Evolutionary conservation across 768 basidiomycete species (phyloP), one percentile per base, ranked within the genome.

Genomic region (Tubosaeta brunneosetosa): DNA sequence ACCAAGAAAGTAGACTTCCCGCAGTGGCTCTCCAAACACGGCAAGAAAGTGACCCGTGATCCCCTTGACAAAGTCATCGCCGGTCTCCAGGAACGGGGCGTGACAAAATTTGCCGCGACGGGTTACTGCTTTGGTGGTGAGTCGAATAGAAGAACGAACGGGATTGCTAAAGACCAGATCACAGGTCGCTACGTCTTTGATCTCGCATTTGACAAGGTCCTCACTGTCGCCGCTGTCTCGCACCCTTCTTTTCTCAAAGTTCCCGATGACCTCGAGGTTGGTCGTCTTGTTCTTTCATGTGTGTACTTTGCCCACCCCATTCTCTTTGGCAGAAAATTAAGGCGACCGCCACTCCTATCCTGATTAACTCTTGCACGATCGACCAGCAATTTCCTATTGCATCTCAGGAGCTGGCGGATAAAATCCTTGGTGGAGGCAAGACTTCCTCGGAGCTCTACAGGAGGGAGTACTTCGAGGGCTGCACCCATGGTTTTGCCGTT

Each of bases 121-220:
- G 86, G 85, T 3, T 89, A 82, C 72, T 91, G 88, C 72, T 83
- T 79, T 50, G 84, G 85, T 53, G 86, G 81, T 77, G 53, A 52
- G 74, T 58, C 16, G 12, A n/a, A 32, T 11, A 4, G 2, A 0
- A 22, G 3, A 25, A 26, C 14, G 22, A 26, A 36, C 8, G 7
- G 1, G n/a, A 13, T 22, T 3, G 6, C 55, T 34, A n/a, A 57
- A 16, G 53, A n/a, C 14, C 46, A 13, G 12, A 40, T 68, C 41
- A 55, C 52, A 25, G 76, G 58, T 61, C 73, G 74, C n/a, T 78
- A 76, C 41, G 61, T 65, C 32, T 73, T 75, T 62, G 70, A 78
- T 52, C 70, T 81, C 40, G 75, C 79, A 0, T 71, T 75, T 47
- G 74, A 75, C 32, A 63, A 69, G 48, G 40, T 63, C 31, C 66